Evolutionary conservation across 352 stramenopile species (phyloP), one percentile per base, ranked within the genome.

Genomic region (Globisporangium heterothallicum): DNA sequence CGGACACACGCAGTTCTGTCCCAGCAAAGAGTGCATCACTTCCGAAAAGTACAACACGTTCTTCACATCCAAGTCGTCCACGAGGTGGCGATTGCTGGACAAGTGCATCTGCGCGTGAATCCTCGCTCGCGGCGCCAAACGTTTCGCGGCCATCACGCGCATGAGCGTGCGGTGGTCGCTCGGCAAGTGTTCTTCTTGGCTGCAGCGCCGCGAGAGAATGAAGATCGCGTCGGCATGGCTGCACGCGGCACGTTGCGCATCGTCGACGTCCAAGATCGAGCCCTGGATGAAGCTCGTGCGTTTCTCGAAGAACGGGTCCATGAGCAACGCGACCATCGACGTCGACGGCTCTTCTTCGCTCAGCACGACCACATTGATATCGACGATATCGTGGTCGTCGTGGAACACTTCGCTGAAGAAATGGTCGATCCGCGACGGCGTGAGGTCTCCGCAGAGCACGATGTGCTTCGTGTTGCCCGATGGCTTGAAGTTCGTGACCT

Each of bases 331-430:
- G 35, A 88, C 72, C 51, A 94, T 78, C 5, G 78, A 74, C 6
- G 80, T 86, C 2, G 78, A 83, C 1, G 83, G 83, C 24, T 85
- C 71, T 25, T 94, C 80, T 35, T 92, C 83, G 46, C 66, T 84
- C 18, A 94, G 49, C 22, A 94, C 78, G 32, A 90, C 70, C 3
- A 91, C 78, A 24, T 87, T 82, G 29, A 91, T 72, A 35, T 88
- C 79, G 32, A 88, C 66, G 22, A 90, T 73, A 59, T 92, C 78
- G 54, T 94, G 83, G 57, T 94, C 83, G 42, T 92, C 84, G 60
- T 94, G 83, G 54, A 94, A 94, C 24, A 94, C 80, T 38, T 94
- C 83, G 45, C 76, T 75, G 63, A 94, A 94, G 45, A 94, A 94
- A 38, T 91, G 72, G 36, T 86, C 75, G 57, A 94, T 92, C 0